Base-by-base conservation (phyloP, 306 rosid genomes). In the Casuarina cunninghamiana region DNA sequence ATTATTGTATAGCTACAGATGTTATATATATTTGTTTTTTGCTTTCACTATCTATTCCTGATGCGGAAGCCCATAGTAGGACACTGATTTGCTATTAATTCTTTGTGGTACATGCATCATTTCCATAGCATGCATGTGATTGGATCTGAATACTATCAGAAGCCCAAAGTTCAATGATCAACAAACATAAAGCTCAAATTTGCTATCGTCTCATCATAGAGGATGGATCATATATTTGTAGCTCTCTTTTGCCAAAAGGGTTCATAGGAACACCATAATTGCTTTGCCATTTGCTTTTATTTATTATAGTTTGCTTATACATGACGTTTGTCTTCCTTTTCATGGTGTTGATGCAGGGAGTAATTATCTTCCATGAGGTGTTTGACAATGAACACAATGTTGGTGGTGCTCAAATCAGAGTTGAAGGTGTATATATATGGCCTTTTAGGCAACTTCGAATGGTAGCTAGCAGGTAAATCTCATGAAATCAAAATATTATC, bases 361-460 rank as follows among this genome's bases (percentile, higher is more conserved):
- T 91, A 65, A 77, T 95, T 73, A 91, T 95, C 74, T 93, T 89
- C 83, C 97, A 88, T 81, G 97, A 92, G 80, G 97, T 89, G 76
- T 88, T 91, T 80, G 97, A 91, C 83, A 88, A 89, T 26, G 94
- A 91, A 65, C 86, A 88, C 79, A 90, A 90, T 84, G 90, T 86
- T 76, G 93, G 94, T 6, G 97, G 97, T 71, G 91, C 94, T 80
- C 97, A 93, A 85, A 87, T 95, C 85, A 95, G 86, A 85, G 90
- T 95, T 74, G 99, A 95, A 89, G 99, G 99, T 87, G 99, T 95
- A 85, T 95, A 93, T 86, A 90, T 95, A 86, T 95, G 99, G 99
- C 99, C 99, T 26, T 95, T 93, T 83, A 86, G 97, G 80, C 99
- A 95, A 85, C 97, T 95, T 84, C 97, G 99, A 69, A 84, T 95